Percentiles rank a stretch among this genome's conserved stretches.
Conservation (phyloP, 2,329 filamentous ascomycete genomes). For the Sporothrix euskadiensis region DNA sequence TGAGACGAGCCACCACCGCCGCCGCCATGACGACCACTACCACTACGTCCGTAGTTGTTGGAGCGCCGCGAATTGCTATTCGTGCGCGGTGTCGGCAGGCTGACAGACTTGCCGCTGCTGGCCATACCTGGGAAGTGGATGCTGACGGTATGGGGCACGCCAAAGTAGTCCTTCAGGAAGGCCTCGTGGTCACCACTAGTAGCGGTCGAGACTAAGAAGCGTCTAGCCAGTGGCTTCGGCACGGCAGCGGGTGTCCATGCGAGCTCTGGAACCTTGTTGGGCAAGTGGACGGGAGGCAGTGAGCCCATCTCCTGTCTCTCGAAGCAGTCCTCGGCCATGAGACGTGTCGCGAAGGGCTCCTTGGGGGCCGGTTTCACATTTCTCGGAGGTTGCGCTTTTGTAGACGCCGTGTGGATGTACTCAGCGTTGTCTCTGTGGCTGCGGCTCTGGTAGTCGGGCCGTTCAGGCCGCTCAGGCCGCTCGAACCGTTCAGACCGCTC, state of each 20-base stretch:
- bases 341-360: slow-evolving; percentile 58
- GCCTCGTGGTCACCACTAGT: slow-evolving; percentile 40
- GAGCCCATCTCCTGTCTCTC: slow-evolving; percentile 80
- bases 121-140: slow-evolving; percentile 52
- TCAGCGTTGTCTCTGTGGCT: background rate
- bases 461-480: too few species aligned
- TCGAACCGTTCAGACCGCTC: too few species aligned
- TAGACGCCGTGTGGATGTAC: background rate
- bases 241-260: slow-evolving; percentile 62
- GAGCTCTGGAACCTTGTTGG: slow-evolving; percentile 60
- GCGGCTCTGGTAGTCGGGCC: background rate
- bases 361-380: slow-evolving; percentile 46
- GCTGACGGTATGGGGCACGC: slow-evolving; percentile 41
- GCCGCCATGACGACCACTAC: slow-evolving; percentile 27
- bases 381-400: background rate
- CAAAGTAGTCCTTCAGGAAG: slow-evolving; percentile 47
- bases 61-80: slow-evolving; percentile 32
- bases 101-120: slow-evolving; percentile 42
- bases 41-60: slow-evolving; percentile 24
- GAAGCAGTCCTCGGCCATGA: slow-evolving; percentile 76
- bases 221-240: slow-evolving; percentile 57
- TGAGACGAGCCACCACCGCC: background rate
- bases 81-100: slow-evolving; percentile 35
- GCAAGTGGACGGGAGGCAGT: slow-evolving; percentile 69
- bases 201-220: slow-evolving; percentile 50